Percentiles rank a stretch among this genome's conserved stretches.
Conservation (phyloP, 805 yeast species). For the Saccharomycopsis synnaedendra region DNA sequence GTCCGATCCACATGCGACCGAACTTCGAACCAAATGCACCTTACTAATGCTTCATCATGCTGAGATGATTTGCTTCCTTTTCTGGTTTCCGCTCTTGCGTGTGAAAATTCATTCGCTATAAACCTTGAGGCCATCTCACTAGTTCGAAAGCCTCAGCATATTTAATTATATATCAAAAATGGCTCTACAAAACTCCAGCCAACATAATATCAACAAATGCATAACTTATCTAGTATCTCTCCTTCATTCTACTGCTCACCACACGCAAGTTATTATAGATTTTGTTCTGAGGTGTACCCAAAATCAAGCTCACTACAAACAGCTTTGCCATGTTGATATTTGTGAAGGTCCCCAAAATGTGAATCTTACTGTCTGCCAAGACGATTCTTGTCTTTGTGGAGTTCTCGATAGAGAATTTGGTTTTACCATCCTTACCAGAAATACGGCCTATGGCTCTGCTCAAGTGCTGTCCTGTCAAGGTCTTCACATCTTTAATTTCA, state of each 20-base stretch:
- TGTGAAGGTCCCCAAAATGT: conserved; percentile 92
- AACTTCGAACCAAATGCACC: too few relatives aligned
- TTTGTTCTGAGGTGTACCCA: conserved; percentile 98
- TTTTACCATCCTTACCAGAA: conserved; percentile 99
- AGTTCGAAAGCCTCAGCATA: too few relatives aligned
- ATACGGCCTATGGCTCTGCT: conserved; percentile 99
- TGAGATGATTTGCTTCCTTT: too few relatives aligned
- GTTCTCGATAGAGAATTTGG: conserved; percentile 96
- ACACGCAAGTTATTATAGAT: conserved; percentile 95
- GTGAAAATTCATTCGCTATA: too few relatives aligned
- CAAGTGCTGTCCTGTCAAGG: conserved; percentile 89
- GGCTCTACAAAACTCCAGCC: too few relatives aligned
- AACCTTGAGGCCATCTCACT: too few relatives aligned
- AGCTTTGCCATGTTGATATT: conserved; percentile 98
- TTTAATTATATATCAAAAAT: too few relatives aligned
- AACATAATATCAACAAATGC: too few relatives aligned
- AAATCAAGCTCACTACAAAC: conserved; percentile 84
- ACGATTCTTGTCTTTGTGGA: conserved; percentile 98
- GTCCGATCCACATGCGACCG: too few relatives aligned
- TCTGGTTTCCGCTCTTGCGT: too few relatives aligned
- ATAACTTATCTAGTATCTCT: conserved; percentile 48
- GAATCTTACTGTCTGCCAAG: conserved; percentile 92
- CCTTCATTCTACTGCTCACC: conserved; percentile 94
- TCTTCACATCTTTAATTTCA: conserved; percentile 94
- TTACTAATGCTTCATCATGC: too few relatives aligned